Conservation (phyloP, 495 filamentous ascomycete species). For the Cercophora samala region DNA sequence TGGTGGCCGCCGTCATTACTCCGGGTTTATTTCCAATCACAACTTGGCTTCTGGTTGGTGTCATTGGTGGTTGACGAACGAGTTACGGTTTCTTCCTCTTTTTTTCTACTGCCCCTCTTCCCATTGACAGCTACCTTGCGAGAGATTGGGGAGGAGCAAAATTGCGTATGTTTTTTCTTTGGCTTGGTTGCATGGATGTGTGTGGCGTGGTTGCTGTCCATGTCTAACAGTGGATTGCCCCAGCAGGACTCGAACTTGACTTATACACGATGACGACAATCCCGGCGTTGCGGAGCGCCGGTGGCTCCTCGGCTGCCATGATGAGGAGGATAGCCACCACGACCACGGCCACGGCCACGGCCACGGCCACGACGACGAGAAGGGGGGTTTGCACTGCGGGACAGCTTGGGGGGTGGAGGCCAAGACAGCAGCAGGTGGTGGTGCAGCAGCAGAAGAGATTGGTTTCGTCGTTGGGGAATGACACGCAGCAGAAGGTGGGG, state of each 20-base stretch:
- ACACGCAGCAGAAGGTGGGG: slow-evolving; percentile 62
- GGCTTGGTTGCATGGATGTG: too few relatives aligned
- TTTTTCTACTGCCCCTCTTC: too few relatives aligned
- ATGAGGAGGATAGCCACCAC: background rate
- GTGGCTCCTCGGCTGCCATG: background rate
- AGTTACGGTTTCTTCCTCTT: too few relatives aligned
- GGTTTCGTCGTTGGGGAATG: slow-evolving; percentile 49
- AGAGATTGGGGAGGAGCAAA: too few relatives aligned
- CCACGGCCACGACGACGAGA: background rate
- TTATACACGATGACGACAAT: slow-evolving; percentile 27
- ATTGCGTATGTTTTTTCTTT: too few relatives aligned
- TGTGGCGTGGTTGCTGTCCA: background rate
- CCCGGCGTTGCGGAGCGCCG: slow-evolving; percentile 21
- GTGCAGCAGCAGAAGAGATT: slow-evolving; percentile 26
- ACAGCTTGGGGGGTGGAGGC: background rate
- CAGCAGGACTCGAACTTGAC: background rate
- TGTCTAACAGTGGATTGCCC: background rate
- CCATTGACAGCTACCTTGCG: too few relatives aligned
- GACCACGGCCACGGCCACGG: background rate
- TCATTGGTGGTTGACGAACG: too few relatives aligned
- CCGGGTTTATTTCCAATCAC: too few relatives aligned
- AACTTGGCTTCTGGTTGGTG: too few relatives aligned
- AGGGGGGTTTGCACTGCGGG: background rate
- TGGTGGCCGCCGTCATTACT: too few relatives aligned
- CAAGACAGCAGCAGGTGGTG: slow-evolving; percentile 11